Conservation (phyloP, 2,329 filamentous ascomycete species). For the Biscogniauxia mediterranea region DNA sequence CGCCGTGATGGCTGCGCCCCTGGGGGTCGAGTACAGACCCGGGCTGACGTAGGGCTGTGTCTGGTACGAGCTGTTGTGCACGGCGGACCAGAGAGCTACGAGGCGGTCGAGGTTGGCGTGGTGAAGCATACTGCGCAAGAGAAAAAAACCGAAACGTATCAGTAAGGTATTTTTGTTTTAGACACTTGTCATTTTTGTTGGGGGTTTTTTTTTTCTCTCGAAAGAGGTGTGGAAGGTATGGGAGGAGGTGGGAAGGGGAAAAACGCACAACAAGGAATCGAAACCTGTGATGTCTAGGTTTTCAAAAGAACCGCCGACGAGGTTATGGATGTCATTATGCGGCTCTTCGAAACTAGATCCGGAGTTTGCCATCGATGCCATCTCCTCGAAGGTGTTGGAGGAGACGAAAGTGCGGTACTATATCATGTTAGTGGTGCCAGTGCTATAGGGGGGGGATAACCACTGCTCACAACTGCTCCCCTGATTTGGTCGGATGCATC, state of each 20-base stretch:
- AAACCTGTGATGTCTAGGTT: constrained; percentile 42
- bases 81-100: constrained; percentile 49
- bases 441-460: not conserved
- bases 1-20: constrained; percentile 40
- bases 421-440: not conserved
- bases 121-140: constrained; percentile 43
- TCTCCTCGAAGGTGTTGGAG: constrained; percentile 37
- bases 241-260: constrained; percentile 1
- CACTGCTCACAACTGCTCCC: constrained; percentile 40
- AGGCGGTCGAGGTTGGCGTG: constrained; percentile 61
- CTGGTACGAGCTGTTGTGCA: constrained; percentile 33
- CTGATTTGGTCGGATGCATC: constrained; percentile 33
- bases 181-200: too few species aligned
- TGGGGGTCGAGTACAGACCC: constrained; percentile 41
- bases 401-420: constrained; percentile 37
- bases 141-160: too few species aligned
- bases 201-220: not conserved
- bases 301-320: constrained; percentile 34
- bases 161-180: too few species aligned
- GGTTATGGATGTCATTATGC: constrained; percentile 43
- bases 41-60: constrained; percentile 26
- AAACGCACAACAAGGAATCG: constrained; percentile 46
- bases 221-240: not conserved
- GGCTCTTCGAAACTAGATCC: constrained; percentile 44
- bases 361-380: constrained; percentile 38